Evolutionary conservation across 2,329 filamentous ascomycete genomes (phyloP), one percentile per base, ranked within the genome.

Genomic region (Hawksworthiomyces lignivorus): DNA sequence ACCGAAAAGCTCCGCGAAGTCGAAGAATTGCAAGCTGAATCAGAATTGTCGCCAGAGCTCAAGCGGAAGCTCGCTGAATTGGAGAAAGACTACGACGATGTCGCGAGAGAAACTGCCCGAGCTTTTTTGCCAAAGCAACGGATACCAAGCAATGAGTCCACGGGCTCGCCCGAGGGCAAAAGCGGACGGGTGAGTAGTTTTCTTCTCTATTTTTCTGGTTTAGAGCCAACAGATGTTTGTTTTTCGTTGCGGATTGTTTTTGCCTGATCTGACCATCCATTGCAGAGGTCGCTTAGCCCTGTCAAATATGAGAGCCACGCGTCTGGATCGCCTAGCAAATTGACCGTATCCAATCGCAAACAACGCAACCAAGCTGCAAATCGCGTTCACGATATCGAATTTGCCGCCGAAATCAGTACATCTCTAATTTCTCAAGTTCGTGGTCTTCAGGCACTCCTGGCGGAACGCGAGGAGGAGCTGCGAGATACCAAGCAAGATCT

Each of bases 361-460:
- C 77, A 92, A 58, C 78, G 92, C 43, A 97, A 97, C 53, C 90
- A 96, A 58, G 85, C 87, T 3, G 77, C 84, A 9, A 92, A 82
- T 57, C 81, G 89, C 39, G 82, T 94, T 11, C 88, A 97, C 59
- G 92, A 98, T 56, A 94, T 98, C 57, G 88, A 96, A 54, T 94
- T 98, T 57, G 92, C 90, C n/a, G 89, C 92, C 38, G 90, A 98
- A 58, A 96, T 98, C 55, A 96, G 88, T 57, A 95, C 87, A 6
- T 95, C 88, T 2, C 72, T 98, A 39, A 82, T 98, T 39, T 81
- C 84, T n/a, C 92, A 97, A 64, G 85, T 98, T 38, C 83, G 92
- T 48, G 88, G 92, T 57, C 66, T 98, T 41, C 92, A 98, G 61
- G 75, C 81, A 3, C 70, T 94, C 14, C 73, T 98, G 10, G 76